These are phyloP conservation scores for Bauhinia variegata DNA, from an alignment of 306 rosid genomes.

Conservation along the genomic window DNA sequence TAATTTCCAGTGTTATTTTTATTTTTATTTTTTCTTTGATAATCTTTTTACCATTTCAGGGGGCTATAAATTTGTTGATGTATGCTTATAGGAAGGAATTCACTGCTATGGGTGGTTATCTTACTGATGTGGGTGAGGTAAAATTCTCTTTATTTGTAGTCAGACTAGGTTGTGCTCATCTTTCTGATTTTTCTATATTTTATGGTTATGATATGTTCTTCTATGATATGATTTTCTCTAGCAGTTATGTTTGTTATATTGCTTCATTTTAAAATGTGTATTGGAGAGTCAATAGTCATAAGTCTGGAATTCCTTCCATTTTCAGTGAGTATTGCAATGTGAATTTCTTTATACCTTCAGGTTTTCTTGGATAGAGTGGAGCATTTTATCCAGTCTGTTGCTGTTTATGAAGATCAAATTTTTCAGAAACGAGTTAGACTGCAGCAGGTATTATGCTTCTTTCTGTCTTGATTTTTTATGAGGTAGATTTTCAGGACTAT, in stretches of 20 bases:
- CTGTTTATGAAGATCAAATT: slow-evolving; percentile 83
- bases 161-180: slow-evolving; percentile 10
- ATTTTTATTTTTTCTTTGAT: too few relatives aligned
- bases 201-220: slow-evolving; percentile 24
- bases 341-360: slow-evolving; percentile 47
- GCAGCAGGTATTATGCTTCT: slow-evolving; percentile 71
- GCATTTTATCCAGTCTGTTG: slow-evolving; percentile 76
- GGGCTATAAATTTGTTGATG: slow-evolving; percentile 93
- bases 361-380: slow-evolving; percentile 86
- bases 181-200: not conserved
- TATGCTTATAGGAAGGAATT: slow-evolving; percentile 88
- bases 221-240: slow-evolving; percentile 8
- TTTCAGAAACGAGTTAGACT: slow-evolving; percentile 90
- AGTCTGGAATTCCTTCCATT: slow-evolving; percentile 17
- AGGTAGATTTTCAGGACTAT: not conserved
- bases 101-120: slow-evolving; percentile 93
- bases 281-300: slow-evolving; percentile 23
- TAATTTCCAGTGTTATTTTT: slow-evolving; percentile 27
- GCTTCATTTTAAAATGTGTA: slow-evolving; percentile 24
- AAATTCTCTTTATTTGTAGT: slow-evolving; percentile 36
- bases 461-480: slow-evolving; percentile 10
- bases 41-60: slow-evolving; percentile 57
- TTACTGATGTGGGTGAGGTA: slow-evolving; percentile 98
- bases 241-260: slow-evolving; percentile 19
- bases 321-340: slow-evolving; percentile 24